phyloP scores from a whole-genome alignment of 805 yeast genomes.

The Cyberlindnera veronae region DNA sequence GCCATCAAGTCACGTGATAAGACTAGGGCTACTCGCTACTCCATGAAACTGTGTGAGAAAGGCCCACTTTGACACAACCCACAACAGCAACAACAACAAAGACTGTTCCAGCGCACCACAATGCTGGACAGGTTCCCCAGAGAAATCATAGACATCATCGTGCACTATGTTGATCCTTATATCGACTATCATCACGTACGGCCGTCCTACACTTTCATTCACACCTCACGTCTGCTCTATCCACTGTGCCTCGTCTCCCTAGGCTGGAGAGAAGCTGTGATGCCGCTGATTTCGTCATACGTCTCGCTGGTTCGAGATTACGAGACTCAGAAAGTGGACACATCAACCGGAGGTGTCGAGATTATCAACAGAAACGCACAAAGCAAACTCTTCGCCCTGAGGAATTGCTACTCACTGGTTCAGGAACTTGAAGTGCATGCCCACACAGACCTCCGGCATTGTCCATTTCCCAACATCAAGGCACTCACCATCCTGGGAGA shows the following conservation, averaged over 20 bases:
- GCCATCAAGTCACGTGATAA: slow-evolving; percentile 3
- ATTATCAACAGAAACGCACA: neutral
- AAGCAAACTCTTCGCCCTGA: neutral
- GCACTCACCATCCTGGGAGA: slow-evolving; percentile 20
- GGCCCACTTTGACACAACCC: neutral
- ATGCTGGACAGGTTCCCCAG: slow-evolving; percentile 15
- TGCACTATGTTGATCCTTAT: slow-evolving; percentile 1
- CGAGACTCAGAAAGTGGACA: slow-evolving; percentile 6
- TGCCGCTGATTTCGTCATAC: slow-evolving; percentile 7
- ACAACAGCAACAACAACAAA: neutral
- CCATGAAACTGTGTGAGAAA: neutral
- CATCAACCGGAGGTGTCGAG: neutral
- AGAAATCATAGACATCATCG: slow-evolving; percentile 11
- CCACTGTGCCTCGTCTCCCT: slow-evolving; percentile 14
- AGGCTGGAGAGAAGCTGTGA: slow-evolving; percentile 7
- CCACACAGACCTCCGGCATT: neutral
- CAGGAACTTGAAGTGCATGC: slow-evolving; percentile 8
- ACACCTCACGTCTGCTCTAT: slow-evolving; percentile 1
- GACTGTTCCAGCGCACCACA: too few relatives aligned
- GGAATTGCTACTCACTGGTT: slow-evolving; percentile 5
- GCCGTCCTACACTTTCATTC: slow-evolving; percentile 17
- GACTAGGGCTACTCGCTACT: slow-evolving; percentile 1
- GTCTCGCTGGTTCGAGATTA: slow-evolving; percentile 14
- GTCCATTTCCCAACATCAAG: slow-evolving; percentile 6
- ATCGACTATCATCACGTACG: neutral